A percentile compares a stretch with the other conserved stretches of the same genome.
Evolutionary conservation across 768 basidiomycete genomes (phyloP).

Genomic region (Lactarius psammicola): DNA sequence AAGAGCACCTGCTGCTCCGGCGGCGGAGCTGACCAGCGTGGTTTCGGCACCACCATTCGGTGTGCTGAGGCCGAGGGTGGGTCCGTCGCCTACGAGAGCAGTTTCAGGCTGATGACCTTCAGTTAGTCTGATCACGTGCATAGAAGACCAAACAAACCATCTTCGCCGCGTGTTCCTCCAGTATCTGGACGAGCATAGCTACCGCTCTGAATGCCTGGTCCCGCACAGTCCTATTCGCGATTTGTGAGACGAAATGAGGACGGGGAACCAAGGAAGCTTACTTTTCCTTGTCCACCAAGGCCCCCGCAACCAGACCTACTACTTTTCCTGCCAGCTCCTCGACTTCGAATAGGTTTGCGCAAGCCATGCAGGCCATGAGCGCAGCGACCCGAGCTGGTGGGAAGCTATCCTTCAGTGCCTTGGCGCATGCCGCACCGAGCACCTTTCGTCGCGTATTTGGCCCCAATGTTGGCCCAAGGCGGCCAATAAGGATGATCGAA

Average conservation of each 20-base stretch:
- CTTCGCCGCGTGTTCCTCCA: slow-evolving; percentile 73
- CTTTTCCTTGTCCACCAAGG: slow-evolving; percentile 93
- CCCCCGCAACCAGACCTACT: slow-evolving; percentile 77
- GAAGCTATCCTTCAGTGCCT: slow-evolving; percentile 87
- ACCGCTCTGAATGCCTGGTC: slow-evolving; percentile 96
- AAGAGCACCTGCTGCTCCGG: slow-evolving; percentile 86
- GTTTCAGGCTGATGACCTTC: slow-evolving; percentile 53
- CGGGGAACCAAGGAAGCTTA: slow-evolving; percentile 37
- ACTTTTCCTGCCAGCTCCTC: slow-evolving; percentile 91
- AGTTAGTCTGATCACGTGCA: neutral
- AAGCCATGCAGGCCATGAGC: slow-evolving; percentile 94
- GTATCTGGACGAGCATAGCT: slow-evolving; percentile 78
- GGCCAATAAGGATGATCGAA: slow-evolving; percentile 92
- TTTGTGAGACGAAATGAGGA: slow-evolving; percentile 9
- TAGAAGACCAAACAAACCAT: slow-evolving; percentile 59
- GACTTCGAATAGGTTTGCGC: slow-evolving; percentile 81
- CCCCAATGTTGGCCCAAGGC: slow-evolving; percentile 81
- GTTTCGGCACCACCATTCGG: slow-evolving; percentile 35
- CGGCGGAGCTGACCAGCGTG: slow-evolving; percentile 77
- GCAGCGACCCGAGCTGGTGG: slow-evolving; percentile 93
- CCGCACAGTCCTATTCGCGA: slow-evolving; percentile 66
- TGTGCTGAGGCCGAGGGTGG: slow-evolving; percentile 26
- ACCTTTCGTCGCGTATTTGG: slow-evolving; percentile 93
- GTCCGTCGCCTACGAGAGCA: slow-evolving; percentile 34
- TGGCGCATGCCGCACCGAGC: slow-evolving; percentile 91